Conservation (phyloP, 371 early-diverging fungal species). For the Paramicrosporidium saccamoebae region DNA sequence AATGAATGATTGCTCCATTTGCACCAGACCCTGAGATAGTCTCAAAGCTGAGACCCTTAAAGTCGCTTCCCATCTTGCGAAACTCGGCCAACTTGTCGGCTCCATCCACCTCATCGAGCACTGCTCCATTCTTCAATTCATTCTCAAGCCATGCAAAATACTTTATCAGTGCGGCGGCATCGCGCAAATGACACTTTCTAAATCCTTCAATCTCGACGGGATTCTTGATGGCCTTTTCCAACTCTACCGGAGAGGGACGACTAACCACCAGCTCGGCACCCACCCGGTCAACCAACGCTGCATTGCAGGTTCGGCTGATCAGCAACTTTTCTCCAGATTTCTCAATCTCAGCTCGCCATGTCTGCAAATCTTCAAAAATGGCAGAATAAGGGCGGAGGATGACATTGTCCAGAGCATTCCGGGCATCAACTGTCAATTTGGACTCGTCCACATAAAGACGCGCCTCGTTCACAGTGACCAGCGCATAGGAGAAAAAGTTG, state of each 20-base stretch:
- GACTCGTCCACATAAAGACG: conserved; percentile 40
- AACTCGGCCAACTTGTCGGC: conserved; percentile 34
- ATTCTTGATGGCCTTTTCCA: conserved; percentile 76
- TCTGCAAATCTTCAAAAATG: conserved; percentile 33
- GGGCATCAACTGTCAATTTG: conserved; percentile 23
- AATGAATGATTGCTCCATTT: conserved; percentile 96
- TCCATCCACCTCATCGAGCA: conserved; percentile 34
- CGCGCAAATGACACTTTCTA: conserved; percentile 63
- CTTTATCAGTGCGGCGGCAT: conserved; percentile 60
- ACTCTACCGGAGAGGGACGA: conserved; percentile 25
- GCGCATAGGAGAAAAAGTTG: conserved; percentile 74
- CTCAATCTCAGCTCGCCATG: conserved; percentile 4
- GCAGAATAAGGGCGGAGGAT: conserved; percentile 26
- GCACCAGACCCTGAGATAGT: conserved; percentile 84
- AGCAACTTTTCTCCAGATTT: conserved; percentile 11
- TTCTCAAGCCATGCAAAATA: conserved; percentile 87
- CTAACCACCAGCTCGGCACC: conserved; percentile 12
- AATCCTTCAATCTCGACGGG: conserved; percentile 66
- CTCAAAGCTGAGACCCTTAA: conserved; percentile 75
- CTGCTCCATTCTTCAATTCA: conserved; percentile 20
- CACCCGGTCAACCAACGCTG: conserved; percentile 20
- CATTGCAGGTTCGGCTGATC: conserved; percentile 17
- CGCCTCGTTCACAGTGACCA: conserved; percentile 24
- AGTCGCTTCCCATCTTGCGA: conserved; percentile 25
- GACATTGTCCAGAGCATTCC: conserved; percentile 22